Percentiles rank a stretch among this genome's conserved stretches.
phyloP scores from a whole-genome alignment of 352 stramenopile genomes.

The Thalassiosira mediterranea region DNA sequence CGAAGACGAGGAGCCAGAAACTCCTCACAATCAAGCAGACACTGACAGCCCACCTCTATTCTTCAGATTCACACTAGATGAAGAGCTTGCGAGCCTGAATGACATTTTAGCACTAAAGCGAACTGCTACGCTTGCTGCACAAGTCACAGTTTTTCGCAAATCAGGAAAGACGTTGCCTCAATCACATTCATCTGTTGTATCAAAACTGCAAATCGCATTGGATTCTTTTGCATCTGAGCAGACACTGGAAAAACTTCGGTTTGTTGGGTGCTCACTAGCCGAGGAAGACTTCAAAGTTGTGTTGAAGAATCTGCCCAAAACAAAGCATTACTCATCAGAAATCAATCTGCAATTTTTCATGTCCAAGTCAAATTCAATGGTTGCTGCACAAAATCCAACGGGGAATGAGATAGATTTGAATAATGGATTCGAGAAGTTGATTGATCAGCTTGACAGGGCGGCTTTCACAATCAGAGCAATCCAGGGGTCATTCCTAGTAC shows the following conservation, averaged over 20 bases:
- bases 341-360: slow-evolving; percentile 74
- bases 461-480: slow-evolving; percentile 48
- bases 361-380: slow-evolving; percentile 64
- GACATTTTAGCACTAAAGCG: slow-evolving; percentile 57
- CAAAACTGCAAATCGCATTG: slow-evolving; percentile 59
- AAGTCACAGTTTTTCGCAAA: slow-evolving; percentile 60
- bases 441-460: slow-evolving; percentile 50
- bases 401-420: slow-evolving; percentile 66
- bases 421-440: slow-evolving; percentile 60
- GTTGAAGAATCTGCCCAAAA: slow-evolving; percentile 65
- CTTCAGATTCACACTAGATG: slow-evolving; percentile 65
- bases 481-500: slow-evolving; percentile 49
- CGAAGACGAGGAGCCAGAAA: no score
- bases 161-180: slow-evolving; percentile 30
- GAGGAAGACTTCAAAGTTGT: slow-evolving; percentile 60
- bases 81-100: slow-evolving; percentile 35
- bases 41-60: slow-evolving; percentile 58
- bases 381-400: slow-evolving; percentile 54
- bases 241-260: slow-evolving; percentile 66
- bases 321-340: slow-evolving; percentile 50
- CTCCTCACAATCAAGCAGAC: neutral
- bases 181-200: slow-evolving; percentile 53
- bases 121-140: slow-evolving; percentile 48
- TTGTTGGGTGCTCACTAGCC: slow-evolving; percentile 38
- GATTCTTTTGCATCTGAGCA: slow-evolving; percentile 75